These are phyloP conservation scores for Phyllosticta paracitricarpa DNA, from an alignment of 2,329 filamentous ascomycete genomes.

Conservation along the genomic window DNA sequence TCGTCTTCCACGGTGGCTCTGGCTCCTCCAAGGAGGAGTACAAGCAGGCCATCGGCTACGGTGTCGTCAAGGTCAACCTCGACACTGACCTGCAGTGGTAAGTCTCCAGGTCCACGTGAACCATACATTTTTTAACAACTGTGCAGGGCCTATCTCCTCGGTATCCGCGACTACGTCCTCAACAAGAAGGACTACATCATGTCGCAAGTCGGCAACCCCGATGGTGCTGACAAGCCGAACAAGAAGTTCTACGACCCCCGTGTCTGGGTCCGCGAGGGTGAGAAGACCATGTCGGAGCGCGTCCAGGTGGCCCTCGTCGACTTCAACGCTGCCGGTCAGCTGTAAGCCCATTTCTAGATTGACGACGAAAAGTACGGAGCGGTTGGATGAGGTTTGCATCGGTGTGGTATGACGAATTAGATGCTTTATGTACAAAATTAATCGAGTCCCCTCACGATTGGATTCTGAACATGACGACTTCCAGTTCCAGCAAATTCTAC, in stretches of 20 bases:
- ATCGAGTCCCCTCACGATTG: neutral
- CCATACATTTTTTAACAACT: constrained; percentile 34
- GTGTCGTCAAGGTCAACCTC: constrained; percentile 98
- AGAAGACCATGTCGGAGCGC: constrained; percentile 89
- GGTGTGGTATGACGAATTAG: neutral
- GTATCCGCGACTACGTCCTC: constrained; percentile 89
- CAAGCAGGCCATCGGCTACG: constrained; percentile 76
- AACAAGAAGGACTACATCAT: constrained; percentile 92
- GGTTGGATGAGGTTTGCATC: neutral
- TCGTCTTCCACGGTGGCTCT: constrained; percentile 98
- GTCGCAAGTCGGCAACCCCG: constrained; percentile 85
- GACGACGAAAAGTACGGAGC: neutral
- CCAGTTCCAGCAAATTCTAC: no score
- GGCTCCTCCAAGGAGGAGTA: constrained; percentile 88
- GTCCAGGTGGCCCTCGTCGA: constrained; percentile 74
- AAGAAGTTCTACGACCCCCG: constrained; percentile 80
- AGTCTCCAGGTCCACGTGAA: neutral
- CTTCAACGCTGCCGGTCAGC: constrained; percentile 75
- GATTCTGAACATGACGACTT: neutral
- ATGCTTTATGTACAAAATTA: neutral
- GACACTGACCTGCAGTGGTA: constrained; percentile 83
- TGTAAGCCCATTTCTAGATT: constrained; percentile 40
- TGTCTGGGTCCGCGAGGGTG: constrained; percentile 92
- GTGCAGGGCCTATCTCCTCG: constrained; percentile 62
- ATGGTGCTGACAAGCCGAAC: constrained; percentile 95